These are phyloP conservation scores for Pecoramyces ruminantium DNA, from an alignment of 192 early-diverging fungal genomes.

Conservation along the genomic window DNA sequence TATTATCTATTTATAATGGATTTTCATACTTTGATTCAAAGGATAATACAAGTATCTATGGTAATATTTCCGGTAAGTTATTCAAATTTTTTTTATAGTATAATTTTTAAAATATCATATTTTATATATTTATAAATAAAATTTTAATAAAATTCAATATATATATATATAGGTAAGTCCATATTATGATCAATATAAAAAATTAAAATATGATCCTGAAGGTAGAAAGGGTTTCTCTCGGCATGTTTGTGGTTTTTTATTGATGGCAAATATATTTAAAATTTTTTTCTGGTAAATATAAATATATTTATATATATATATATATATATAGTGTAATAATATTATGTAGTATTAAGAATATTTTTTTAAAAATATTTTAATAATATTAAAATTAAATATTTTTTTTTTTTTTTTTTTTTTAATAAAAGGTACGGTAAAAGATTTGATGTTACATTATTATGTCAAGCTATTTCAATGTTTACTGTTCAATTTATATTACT, in stretches of 20 bases:
- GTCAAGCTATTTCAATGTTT: background rate
- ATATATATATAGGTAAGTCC: background rate
- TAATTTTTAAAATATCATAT: no score
- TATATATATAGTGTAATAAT: no score
- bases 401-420: background rate
- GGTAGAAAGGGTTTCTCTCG: background rate
- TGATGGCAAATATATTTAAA: background rate
- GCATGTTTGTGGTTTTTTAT: background rate
- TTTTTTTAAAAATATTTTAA: no score
- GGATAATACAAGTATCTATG: no score
- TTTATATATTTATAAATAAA: no score
- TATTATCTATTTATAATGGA: no score
- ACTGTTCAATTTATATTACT: background rate
- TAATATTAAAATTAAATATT: no score
- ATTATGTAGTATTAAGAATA: no score
- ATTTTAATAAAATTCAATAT: background rate
- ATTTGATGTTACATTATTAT: background rate
- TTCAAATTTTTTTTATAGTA: no score
- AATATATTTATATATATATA: no score
- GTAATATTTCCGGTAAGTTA: no score
- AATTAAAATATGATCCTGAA: background rate
- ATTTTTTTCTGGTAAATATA: background rate
- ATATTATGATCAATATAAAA: background rate
- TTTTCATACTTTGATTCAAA: no score
- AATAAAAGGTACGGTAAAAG: background rate